Conservation (phyloP, 768 basidiomycete genomes). For the Chalciporus pseudorubinellus region DNA sequence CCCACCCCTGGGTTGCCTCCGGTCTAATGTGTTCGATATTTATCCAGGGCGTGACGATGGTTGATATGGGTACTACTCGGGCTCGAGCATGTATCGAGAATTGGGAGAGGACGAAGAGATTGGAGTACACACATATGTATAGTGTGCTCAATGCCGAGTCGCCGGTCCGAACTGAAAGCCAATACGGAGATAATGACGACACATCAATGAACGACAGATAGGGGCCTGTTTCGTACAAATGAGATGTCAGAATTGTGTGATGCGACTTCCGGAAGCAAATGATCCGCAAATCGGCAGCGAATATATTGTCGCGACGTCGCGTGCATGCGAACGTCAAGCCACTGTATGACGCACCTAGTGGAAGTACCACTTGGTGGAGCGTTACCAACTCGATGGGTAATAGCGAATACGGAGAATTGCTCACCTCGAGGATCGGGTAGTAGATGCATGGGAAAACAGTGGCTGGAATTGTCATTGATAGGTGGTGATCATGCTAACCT, state of each 20-base stretch:
- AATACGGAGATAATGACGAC: background rate
- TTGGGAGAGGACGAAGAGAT: no score
- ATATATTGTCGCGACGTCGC: no score
- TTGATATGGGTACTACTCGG: no score
- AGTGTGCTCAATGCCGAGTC: no score
- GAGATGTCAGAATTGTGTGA: no score
- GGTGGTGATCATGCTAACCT: background rate
- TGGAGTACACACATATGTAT: no score
- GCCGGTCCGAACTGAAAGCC: no score
- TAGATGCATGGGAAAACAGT: background rate
- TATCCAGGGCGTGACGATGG: no score
- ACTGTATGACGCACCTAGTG: background rate
- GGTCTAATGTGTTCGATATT: no score
- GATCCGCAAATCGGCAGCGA: no score
- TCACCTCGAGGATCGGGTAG: background rate
- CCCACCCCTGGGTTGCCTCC: background rate
- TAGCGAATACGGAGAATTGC: background rate
- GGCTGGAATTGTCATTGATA: background rate
- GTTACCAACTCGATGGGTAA: background rate
- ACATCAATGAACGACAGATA: background rate
- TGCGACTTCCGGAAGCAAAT: no score
- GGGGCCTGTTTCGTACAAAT: background rate
- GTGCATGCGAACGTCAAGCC: background rate
- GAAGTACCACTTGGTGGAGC: background rate
- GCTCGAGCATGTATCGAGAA: no score